Percentiles rank a stretch among this genome's conserved stretches.
Evolutionary conservation across 345 rosid genomes (phyloP).

Genomic region (Cochlearia excelsa): DNA sequence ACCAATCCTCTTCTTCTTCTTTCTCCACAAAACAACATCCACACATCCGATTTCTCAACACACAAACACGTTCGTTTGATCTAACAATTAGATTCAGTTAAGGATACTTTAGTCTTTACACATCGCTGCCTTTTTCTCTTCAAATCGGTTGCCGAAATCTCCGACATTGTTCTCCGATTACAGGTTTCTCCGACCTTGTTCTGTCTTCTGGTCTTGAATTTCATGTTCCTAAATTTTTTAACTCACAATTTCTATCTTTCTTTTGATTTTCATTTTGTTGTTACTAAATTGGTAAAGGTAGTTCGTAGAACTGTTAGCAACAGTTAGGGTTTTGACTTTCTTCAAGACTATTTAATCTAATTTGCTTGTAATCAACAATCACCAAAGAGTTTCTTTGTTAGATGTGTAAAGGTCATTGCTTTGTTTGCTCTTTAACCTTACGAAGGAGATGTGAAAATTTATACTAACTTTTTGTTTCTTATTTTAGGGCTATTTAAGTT

Average conservation of each 20-base stretch:
- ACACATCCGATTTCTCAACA: conserved; percentile 8
- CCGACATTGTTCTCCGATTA: conserved; percentile 22
- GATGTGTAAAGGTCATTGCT: background rate
- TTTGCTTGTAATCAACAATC: conserved; percentile 1
- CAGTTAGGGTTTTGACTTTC: conserved; percentile 34
- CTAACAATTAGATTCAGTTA: conserved; percentile 20
- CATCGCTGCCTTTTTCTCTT: conserved; percentile 2
- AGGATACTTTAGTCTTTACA: background rate
- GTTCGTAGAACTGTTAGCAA: background rate
- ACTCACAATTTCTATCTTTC: background rate
- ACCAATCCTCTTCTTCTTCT: conserved; percentile 5
- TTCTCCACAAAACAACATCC: conserved; percentile 6
- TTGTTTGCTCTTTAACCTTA: background rate
- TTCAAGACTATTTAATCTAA: background rate
- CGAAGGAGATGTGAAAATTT: too few relatives aligned
- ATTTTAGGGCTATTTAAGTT: conserved; percentile 23
- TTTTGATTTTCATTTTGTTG: conserved; percentile 5
- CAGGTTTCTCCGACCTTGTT: background rate
- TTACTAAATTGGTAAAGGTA: conserved; percentile 10
- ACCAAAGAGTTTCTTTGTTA: conserved; percentile 4
- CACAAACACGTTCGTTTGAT: conserved; percentile 1
- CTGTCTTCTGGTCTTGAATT: conserved; percentile 8
- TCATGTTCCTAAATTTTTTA: background rate
- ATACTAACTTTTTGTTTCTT: background rate
- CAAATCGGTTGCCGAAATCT: background rate